phyloP scores from a whole-genome alignment of 192 early-diverging fungal species.

The Linnemannia elongata region DNA sequence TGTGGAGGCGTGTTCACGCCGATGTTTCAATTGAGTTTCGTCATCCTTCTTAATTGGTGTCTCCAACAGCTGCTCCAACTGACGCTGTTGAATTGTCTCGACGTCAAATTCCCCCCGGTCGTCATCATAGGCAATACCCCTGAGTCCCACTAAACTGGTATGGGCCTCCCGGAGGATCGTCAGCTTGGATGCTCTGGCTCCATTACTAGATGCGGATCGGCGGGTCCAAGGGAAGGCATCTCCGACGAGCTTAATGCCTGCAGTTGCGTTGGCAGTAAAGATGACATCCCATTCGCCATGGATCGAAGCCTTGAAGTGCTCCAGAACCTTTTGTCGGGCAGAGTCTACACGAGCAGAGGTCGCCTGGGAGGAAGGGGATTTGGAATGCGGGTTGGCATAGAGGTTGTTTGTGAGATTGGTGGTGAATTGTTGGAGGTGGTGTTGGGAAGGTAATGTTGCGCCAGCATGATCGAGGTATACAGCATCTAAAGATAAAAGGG shows the following conservation, averaged over 20 bases:
- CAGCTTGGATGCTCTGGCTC: conserved; percentile 43
- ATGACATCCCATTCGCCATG: conserved; percentile 74
- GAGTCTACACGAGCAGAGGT: conserved; percentile 65
- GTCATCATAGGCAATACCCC: conserved; percentile 64
- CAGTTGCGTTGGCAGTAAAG: conserved; percentile 86
- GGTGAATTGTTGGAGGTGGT: conserved; percentile 56
- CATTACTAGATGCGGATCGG: background rate
- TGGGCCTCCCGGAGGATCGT: conserved; percentile 79
- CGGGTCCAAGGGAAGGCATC: conserved; percentile 75
- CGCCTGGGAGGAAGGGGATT: conserved; percentile 64
- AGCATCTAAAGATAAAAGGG: conserved; percentile 23
- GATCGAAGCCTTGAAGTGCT: conserved; percentile 68
- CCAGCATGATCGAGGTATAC: conserved; percentile 78
- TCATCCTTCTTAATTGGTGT: background rate
- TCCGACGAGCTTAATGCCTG: conserved; percentile 79
- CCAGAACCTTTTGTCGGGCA: conserved; percentile 67
- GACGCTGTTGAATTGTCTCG: conserved; percentile 25
- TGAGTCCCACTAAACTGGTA: conserved; percentile 82
- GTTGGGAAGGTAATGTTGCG: conserved; percentile 66
- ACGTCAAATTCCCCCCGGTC: conserved; percentile 35
- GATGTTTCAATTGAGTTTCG: background rate
- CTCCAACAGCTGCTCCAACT: conserved; percentile 25
- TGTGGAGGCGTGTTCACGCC: background rate
- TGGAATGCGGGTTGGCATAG: conserved; percentile 79
- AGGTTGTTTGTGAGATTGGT: conserved; percentile 63